Base-by-base conservation (phyloP, 139 green algal species). In the Volvox reticuliferus region DNA sequence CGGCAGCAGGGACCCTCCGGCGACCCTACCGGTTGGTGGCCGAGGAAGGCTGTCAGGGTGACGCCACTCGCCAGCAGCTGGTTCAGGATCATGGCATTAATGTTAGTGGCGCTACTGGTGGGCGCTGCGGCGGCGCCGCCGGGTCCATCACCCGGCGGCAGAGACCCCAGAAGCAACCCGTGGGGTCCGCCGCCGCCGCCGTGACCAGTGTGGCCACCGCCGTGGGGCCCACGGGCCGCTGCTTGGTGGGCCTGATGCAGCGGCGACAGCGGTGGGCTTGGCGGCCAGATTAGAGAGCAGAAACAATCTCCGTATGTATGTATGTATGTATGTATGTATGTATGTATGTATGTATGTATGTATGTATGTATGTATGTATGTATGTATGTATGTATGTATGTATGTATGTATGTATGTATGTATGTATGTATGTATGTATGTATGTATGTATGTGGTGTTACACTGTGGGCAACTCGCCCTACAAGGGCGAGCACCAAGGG, bases 11-110 rank as follows among this genome's bases (percentile, higher is more conserved):
- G n/a, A n/a, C n/a, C 44, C 44, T 55, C 44, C 44, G 44, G 21
- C 12, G 21, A 28, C 65, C 81, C 55, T n/a, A 89, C 83, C 86
- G 44, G 50, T 33, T 36, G 71, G 17, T 79, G 84, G 1, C 86
- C 75, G 12, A 90, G 86, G 22, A 90, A 85, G 30, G 86, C 86
- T 9, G 81, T 77, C 50, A 90, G 86, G 5, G 73, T 77, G 30
- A 90, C 86, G 24, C 86, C 86, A 33, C 61, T 78, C 14, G 86
- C 86, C 2, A 90, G 73, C 73, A 90, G 73, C 75, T 90, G 86
- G 86, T 90, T 90, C 12, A 90, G 75, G 55, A 90, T 37, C 50
- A 90, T 84, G 44, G 86, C 86, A 50, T 90, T 90, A 30, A 90
- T 76, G 86, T 84, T 84, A 55, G 86, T 90, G 86, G 86, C 86